These are phyloP conservation scores for Suillus lakei DNA, from an alignment of 768 basidiomycete genomes.

Conservation along the genomic window DNA sequence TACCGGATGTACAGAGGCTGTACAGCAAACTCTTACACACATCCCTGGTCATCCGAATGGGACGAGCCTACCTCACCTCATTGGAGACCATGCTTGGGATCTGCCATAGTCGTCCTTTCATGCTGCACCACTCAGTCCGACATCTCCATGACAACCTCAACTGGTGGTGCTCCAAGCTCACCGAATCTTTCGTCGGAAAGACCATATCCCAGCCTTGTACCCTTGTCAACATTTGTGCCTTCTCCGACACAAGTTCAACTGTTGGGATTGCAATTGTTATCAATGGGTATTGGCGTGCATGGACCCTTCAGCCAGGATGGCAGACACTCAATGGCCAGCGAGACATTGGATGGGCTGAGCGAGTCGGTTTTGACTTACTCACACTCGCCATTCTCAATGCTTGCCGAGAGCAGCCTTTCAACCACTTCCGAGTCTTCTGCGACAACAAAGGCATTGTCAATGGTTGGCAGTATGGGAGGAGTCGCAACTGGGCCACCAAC, in stretches of 20 bases:
- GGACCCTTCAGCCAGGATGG: conserved; percentile 38
- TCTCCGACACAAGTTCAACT: conserved; percentile 42
- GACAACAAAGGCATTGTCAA: conserved; percentile 41
- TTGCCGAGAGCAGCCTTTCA: too few relatives aligned
- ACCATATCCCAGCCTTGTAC: neutral
- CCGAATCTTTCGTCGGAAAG: neutral
- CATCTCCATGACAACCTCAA: conserved; percentile 25
- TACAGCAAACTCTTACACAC: conserved; percentile 47
- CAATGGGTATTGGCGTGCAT: conserved; percentile 29
- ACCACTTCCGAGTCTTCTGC: conserved; percentile 11
- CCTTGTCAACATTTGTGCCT: conserved; percentile 27
- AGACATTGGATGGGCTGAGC: conserved; percentile 54
- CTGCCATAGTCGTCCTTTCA: conserved; percentile 34
- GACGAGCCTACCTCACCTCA: conserved; percentile 44
- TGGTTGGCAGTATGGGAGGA: conserved; percentile 39
- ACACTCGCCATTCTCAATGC: conserved; percentile 18
- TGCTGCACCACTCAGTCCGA: conserved; percentile 21
- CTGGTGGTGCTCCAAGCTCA: conserved; percentile 36
- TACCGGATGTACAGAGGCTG: conserved; percentile 38
- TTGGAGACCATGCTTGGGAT: conserved; percentile 43
- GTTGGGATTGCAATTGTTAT: conserved; percentile 37
- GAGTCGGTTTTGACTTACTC: conserved; percentile 48
- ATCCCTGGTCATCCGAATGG: conserved; percentile 31
- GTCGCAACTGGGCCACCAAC: conserved; percentile 18
- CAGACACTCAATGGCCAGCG: conserved; percentile 17